These are phyloP conservation scores for Penicillium goetzii DNA, from an alignment of 495 filamentous ascomycete genomes.

Conservation along the genomic window DNA sequence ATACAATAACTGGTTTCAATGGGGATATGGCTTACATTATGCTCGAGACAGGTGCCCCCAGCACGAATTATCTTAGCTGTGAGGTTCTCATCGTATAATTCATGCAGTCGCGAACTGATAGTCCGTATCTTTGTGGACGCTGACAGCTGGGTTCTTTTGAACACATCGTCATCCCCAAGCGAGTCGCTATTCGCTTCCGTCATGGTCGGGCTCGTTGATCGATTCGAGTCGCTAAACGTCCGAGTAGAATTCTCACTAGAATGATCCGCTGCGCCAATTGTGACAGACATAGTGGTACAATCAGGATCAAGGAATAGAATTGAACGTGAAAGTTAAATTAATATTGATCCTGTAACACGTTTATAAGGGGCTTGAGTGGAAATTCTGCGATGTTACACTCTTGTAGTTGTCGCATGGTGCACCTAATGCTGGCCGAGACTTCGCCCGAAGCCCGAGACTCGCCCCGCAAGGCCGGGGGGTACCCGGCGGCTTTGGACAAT, in stretches of 20 bases:
- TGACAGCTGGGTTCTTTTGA: not conserved
- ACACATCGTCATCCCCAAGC: not conserved
- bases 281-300: not conserved
- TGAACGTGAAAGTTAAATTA: not conserved
- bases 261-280: not conserved
- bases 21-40: not conserved
- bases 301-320: not conserved
- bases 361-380: not conserved
- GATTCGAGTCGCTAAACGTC: not conserved
- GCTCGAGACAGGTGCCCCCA: not conserved
- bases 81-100: not conserved
- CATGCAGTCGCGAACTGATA: not conserved
- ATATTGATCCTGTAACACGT: not conserved
- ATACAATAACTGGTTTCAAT: not conserved
- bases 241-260: not conserved
- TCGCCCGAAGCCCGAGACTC: not conserved
- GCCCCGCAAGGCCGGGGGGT: not conserved
- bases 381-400: not conserved
- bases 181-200: not conserved
- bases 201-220: slow-evolving; percentile 1
- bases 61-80: slow-evolving; percentile 1
- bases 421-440: not conserved
- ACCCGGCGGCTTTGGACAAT: not conserved
- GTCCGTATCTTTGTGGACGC: not conserved
- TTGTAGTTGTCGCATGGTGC: not conserved